A percentile compares a stretch with the other conserved stretches of the same genome.
phyloP scores from a whole-genome alignment of 805 yeast genomes.

The Ogataea nitratoaversa region DNA sequence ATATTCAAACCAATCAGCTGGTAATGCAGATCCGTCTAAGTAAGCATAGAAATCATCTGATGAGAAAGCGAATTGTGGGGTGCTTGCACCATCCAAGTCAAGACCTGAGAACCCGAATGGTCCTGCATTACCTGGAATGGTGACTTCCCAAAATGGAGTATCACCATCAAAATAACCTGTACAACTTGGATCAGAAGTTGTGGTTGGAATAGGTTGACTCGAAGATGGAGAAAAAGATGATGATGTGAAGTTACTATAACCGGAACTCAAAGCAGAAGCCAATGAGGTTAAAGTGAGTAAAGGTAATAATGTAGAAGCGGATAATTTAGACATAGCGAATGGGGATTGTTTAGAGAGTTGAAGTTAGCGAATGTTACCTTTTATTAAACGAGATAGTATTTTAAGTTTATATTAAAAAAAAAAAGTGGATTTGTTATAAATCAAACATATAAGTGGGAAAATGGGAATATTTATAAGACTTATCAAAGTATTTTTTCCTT shows the following conservation, averaged over 20 bases:
- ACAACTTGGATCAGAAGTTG: neutral
- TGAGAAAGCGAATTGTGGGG: neutral
- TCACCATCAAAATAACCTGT: neutral
- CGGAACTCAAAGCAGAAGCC: neutral
- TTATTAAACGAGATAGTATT: no score
- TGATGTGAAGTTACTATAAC: neutral
- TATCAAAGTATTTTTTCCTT: no score
- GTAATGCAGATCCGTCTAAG: neutral
- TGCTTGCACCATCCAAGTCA: neutral
- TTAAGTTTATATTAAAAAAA: no score
- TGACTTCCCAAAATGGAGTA: neutral
- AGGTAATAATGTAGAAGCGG: neutral
- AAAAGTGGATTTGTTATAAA: no score
- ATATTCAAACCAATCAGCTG: neutral
- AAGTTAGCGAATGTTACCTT: neutral
- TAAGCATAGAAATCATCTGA: neutral
- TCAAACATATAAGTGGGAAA: no score
- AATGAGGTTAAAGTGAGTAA: neutral
- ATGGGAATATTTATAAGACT: no score
- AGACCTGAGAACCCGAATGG: neutral
- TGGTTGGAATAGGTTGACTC: neutral
- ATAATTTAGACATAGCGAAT: neutral
- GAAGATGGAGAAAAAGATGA: neutral
- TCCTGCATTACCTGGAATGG: neutral
- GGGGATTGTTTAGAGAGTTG: neutral